phyloP scores from a whole-genome alignment of 495 filamentous ascomycete genomes.

The Cercophora samala region DNA sequence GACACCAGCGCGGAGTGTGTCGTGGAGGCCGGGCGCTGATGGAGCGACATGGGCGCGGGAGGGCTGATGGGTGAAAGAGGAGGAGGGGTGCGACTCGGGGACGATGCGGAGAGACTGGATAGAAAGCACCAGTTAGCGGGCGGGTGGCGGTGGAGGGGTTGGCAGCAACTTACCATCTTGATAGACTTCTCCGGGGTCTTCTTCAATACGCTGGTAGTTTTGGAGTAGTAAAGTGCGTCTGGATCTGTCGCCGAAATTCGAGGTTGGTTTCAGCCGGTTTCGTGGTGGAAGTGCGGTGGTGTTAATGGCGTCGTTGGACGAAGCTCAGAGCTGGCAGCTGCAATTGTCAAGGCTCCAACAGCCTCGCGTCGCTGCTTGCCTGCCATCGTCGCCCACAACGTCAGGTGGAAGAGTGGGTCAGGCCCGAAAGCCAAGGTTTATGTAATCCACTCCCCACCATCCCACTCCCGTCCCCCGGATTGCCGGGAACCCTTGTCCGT shows the following conservation, averaged over 20 bases:
- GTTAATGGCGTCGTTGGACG: constrained; percentile 13
- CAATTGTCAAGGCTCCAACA: constrained; percentile 41
- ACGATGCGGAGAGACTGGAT: constrained; percentile 83
- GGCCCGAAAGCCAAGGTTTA: background rate
- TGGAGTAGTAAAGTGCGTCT: background rate
- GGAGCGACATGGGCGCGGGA: constrained; percentile 63
- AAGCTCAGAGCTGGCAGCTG: constrained; percentile 15
- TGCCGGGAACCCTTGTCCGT: background rate
- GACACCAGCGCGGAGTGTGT: constrained; percentile 81
- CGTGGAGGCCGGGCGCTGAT: constrained; percentile 85
- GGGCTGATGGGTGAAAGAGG: constrained; percentile 56
- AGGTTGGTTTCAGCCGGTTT: background rate
- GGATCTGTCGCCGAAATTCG: background rate
- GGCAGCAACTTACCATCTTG: constrained; percentile 47
- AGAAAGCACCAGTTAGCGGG: constrained; percentile 1
- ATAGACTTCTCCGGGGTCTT: constrained; percentile 16
- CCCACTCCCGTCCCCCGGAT: background rate
- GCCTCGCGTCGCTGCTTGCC: constrained; percentile 32
- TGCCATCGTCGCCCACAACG: background rate
- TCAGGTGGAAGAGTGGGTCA: background rate
- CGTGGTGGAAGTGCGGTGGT: constrained; percentile 10
- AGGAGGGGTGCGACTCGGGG: constrained; percentile 59
- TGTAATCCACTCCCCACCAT: background rate
- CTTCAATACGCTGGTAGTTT: background rate
- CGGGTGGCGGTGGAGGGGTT: constrained; percentile 6